Percentiles rank a stretch among this genome's conserved stretches.
Evolutionary conservation across 306 rosid species (phyloP).

Genomic region (Cicer cuneatum): DNA sequence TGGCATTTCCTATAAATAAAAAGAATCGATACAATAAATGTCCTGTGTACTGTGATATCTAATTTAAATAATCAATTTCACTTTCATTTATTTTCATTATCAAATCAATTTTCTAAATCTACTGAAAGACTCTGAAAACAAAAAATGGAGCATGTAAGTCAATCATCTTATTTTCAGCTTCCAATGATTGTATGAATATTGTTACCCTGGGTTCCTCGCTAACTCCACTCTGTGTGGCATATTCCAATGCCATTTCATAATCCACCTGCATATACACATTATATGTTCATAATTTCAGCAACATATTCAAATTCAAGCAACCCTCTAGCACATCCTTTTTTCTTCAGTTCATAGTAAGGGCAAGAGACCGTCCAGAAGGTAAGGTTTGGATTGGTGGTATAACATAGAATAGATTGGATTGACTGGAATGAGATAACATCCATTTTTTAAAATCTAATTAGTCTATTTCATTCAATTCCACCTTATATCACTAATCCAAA

Average conservation of each 20-base stretch:
- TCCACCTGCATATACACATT: slow-evolving; percentile 71
- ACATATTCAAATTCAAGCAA: slow-evolving; percentile 34
- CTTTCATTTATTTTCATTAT: slow-evolving; percentile 8
- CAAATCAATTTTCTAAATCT: slow-evolving; percentile 40
- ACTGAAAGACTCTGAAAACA: slow-evolving; percentile 68
- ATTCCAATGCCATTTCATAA: slow-evolving; percentile 95
- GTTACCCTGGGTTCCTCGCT: slow-evolving; percentile 88
- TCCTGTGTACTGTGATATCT: background rate
- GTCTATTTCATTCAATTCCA: too few relatives aligned
- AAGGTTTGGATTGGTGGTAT: background rate
- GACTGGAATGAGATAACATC: too few relatives aligned
- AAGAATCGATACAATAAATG: slow-evolving; percentile 41
- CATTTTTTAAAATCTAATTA: too few relatives aligned
- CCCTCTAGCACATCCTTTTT: background rate
- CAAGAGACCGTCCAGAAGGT: background rate
- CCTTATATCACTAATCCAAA: too few relatives aligned
- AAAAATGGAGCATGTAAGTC: slow-evolving; percentile 68
- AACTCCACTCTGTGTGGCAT: slow-evolving; percentile 91
- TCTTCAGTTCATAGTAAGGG: slow-evolving; percentile 7
- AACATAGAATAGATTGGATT: too few relatives aligned
- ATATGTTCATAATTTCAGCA: slow-evolving; percentile 23
- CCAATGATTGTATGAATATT: slow-evolving; percentile 66
- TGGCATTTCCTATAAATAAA: slow-evolving; percentile 35
- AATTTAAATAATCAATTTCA: slow-evolving; percentile 31
- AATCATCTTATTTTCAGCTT: slow-evolving; percentile 61